Evolutionary conservation across 345 rosid species (phyloP).

Genomic region (Populus ilicifolia): DNA sequence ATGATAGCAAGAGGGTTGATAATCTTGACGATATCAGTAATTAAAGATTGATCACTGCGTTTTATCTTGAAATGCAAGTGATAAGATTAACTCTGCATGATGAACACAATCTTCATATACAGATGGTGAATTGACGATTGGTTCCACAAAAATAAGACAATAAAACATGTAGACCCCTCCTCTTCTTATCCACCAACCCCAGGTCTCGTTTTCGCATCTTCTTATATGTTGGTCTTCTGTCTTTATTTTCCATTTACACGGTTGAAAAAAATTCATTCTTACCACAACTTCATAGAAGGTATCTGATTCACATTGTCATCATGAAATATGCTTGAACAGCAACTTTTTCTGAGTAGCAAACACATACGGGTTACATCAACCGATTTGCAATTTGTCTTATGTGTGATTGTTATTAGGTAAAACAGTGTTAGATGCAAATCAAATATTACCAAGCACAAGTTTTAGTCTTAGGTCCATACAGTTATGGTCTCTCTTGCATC

Average conservation of each 20-base stretch:
- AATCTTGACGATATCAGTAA: neutral
- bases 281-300: neutral
- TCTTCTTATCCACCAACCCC: neutral
- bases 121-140: slow-evolving; percentile 30
- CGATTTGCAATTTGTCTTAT: slow-evolving; percentile 34
- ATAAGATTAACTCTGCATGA: slow-evolving; percentile 20
- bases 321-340: neutral
- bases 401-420: slow-evolving; percentile 23
- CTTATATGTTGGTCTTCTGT: neutral
- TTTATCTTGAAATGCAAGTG: slow-evolving; percentile 30
- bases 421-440: slow-evolving; percentile 21
- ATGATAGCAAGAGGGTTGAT: neutral
- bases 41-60: slow-evolving; percentile 1
- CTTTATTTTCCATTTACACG: slow-evolving; percentile 6
- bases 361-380: slow-evolving; percentile 12
- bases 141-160: slow-evolving; percentile 25
- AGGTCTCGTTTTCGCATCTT: neutral
- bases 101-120: slow-evolving; percentile 3
- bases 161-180: slow-evolving; percentile 41
- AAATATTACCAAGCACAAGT: neutral
- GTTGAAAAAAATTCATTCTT: neutral
- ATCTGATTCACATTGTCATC: slow-evolving; percentile 1
- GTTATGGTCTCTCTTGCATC: slow-evolving; percentile 1
- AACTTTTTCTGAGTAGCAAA: slow-evolving; percentile 4
- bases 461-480: slow-evolving; percentile 1